Conservation (phyloP, 345 rosid species). For the Linum trigynum region DNA sequence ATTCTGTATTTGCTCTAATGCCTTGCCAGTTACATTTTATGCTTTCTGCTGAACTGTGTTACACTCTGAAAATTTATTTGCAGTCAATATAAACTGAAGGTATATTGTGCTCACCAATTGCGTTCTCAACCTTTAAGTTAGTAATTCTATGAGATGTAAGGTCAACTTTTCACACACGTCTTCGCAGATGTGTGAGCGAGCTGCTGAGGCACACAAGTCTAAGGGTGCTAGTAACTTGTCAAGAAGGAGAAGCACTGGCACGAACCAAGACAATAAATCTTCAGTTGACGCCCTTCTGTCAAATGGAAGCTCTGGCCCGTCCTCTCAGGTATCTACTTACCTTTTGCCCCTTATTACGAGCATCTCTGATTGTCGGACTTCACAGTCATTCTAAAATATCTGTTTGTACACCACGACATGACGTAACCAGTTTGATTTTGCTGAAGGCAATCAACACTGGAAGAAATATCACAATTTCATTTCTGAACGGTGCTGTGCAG, state of each 20-base stretch:
- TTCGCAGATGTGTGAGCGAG: conserved; percentile 91
- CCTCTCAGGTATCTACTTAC: conserved; percentile 46
- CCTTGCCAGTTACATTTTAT: not conserved
- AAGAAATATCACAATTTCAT: not conserved
- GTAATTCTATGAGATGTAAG: not conserved
- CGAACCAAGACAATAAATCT: conserved; percentile 51
- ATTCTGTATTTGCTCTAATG: not conserved
- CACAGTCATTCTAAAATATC: not conserved
- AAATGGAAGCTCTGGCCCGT: conserved; percentile 34
- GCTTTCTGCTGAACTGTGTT: not conserved
- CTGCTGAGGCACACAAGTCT: conserved; percentile 90
- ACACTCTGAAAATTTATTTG: not conserved
- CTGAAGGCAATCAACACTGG: not conserved
- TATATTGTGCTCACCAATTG: not conserved
- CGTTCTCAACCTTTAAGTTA: not conserved
- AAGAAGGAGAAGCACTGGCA: conserved; percentile 71
- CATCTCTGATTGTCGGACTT: not conserved
- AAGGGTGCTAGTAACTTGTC: conserved; percentile 49
- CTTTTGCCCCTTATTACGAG: not conserved
- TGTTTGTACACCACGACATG: not conserved
- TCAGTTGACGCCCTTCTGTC: conserved; percentile 90
- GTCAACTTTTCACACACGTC: conserved; percentile 2
- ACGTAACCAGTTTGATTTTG: not conserved
- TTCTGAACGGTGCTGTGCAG: conserved; percentile 32
- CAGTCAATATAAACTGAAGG: not conserved